phyloP scores from a whole-genome alignment of 805 yeast genomes.

The Kodamaea lidongshanica region DNA sequence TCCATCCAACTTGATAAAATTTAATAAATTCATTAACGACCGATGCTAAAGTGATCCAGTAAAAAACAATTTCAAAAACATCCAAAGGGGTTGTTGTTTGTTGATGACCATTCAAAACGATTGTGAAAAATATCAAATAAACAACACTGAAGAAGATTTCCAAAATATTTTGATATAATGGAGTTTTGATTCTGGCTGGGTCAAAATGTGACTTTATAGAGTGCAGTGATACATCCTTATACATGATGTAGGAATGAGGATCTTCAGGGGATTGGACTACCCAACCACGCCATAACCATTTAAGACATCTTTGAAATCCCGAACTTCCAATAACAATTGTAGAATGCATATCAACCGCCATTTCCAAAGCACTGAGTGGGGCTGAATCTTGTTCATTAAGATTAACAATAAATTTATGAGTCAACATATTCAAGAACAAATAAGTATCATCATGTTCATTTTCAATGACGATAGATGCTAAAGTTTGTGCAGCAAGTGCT shows the following conservation, averaged over 20 bases:
- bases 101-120: conserved; percentile 56
- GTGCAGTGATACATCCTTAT: conserved; percentile 52
- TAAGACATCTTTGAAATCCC: conserved; percentile 80
- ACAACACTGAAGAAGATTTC: conserved; percentile 64
- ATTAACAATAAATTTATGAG: conserved; percentile 66
- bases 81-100: conserved; percentile 28
- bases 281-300: conserved; percentile 95
- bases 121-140: conserved; percentile 56
- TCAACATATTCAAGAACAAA: conserved; percentile 67
- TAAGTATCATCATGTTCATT: conserved; percentile 50
- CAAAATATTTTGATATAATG: conserved; percentile 69
- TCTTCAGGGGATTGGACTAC: conserved; percentile 67
- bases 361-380: conserved; percentile 72
- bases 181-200: conserved; percentile 81
- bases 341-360: conserved; percentile 82
- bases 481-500: conserved; percentile 62
- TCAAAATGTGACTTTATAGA: conserved; percentile 59
- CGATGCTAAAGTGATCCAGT: conserved; percentile 60
- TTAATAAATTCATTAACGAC: conserved; percentile 63
- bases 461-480: conserved; percentile 69
- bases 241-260: conserved; percentile 62
- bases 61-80: conserved; percentile 50
- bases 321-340: conserved; percentile 69
- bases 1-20: conserved; percentile 68
- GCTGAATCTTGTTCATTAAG: conserved; percentile 54